A percentile compares a stretch with the other conserved stretches of the same genome.
phyloP scores from a whole-genome alignment of 768 basidiomycete genomes.

The Clathrus columnatus region DNA sequence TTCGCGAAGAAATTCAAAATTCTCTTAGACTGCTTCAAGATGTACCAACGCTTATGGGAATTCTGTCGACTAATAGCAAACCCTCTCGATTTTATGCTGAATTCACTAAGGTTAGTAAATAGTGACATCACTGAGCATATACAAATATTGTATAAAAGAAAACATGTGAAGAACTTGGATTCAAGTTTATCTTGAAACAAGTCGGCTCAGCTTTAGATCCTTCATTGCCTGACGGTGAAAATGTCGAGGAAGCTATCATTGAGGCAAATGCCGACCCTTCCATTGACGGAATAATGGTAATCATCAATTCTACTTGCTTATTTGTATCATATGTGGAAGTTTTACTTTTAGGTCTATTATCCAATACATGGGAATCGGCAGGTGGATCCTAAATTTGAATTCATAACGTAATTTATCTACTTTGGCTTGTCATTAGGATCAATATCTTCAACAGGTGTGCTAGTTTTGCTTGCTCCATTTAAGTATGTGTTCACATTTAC shows the following conservation, averaged over 20 bases:
- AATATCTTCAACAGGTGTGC: constrained; percentile 87
- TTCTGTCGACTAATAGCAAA: constrained; percentile 74
- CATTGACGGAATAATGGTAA: constrained; percentile 92
- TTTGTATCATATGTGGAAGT: not conserved
- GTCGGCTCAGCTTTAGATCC: constrained; percentile 50
- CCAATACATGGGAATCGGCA: constrained; percentile 89
- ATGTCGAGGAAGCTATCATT: constrained; percentile 92
- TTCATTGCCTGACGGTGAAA: constrained; percentile 65
- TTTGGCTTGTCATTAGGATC: constrained; percentile 52
- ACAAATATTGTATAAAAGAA: constrained; percentile 29
- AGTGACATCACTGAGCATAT: not conserved
- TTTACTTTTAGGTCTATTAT: constrained; percentile 68
- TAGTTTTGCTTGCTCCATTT: not conserved
- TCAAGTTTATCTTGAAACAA: constrained; percentile 72
- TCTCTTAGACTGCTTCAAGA: constrained; percentile 30
- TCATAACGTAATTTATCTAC: constrained; percentile 1
- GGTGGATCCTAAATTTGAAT: constrained; percentile 36
- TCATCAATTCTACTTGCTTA: constrained; percentile 17
- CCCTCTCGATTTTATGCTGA: constrained; percentile 81
- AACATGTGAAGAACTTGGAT: constrained; percentile 82
- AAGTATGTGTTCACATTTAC: too few species aligned
- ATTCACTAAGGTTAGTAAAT: constrained; percentile 49
- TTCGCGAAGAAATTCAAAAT: constrained; percentile 58
- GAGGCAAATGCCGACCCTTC: constrained; percentile 84
- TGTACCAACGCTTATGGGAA: constrained; percentile 77